Percentiles rank a stretch among this genome's conserved stretches.
These are phyloP conservation scores for Spinellus fusiger DNA, from an alignment of 192 early-diverging fungal species.

Conservation along the genomic window DNA sequence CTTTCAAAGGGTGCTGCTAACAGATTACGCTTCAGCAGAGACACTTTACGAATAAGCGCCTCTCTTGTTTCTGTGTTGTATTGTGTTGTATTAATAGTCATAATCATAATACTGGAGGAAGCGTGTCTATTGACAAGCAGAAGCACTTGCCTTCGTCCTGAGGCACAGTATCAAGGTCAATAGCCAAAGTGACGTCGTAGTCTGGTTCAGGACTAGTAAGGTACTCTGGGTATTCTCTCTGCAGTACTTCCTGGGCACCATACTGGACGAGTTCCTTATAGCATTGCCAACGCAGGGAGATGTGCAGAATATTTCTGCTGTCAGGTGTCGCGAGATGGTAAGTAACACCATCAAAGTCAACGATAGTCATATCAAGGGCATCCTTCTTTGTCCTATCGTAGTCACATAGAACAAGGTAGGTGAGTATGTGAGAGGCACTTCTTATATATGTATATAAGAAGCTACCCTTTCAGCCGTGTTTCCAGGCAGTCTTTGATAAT, in stretches of 20 bases:
- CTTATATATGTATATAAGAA: neutral
- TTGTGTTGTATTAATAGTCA: neutral
- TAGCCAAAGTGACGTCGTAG: slow-evolving; percentile 76
- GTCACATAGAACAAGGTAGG: neutral
- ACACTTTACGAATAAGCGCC: slow-evolving; percentile 72
- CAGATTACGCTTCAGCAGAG: slow-evolving; percentile 90
- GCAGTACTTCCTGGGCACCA: slow-evolving; percentile 81
- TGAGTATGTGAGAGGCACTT: neutral
- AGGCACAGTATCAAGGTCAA: slow-evolving; percentile 76
- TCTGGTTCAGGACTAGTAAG: slow-evolving; percentile 55
- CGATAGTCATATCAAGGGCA: slow-evolving; percentile 69
- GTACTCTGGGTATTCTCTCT: slow-evolving; percentile 74
- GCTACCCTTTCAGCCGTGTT: slow-evolving; percentile 46
- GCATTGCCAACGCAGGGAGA: slow-evolving; percentile 86
- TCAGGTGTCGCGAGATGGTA: slow-evolving; percentile 73
- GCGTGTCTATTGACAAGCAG: neutral
- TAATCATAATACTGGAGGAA: neutral
- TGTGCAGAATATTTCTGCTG: slow-evolving; percentile 46
- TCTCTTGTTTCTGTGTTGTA: slow-evolving; percentile 34
- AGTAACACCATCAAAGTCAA: slow-evolving; percentile 96
- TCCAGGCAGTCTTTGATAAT: slow-evolving; percentile 52
- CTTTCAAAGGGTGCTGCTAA: slow-evolving; percentile 89
- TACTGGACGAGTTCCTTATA: slow-evolving; percentile 71
- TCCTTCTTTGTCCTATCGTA: slow-evolving; percentile 59
- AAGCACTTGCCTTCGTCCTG: slow-evolving; percentile 58